These are phyloP conservation scores for Angophora floribunda DNA, from an alignment of 345 rosid genomes.

Conservation along the genomic window DNA sequence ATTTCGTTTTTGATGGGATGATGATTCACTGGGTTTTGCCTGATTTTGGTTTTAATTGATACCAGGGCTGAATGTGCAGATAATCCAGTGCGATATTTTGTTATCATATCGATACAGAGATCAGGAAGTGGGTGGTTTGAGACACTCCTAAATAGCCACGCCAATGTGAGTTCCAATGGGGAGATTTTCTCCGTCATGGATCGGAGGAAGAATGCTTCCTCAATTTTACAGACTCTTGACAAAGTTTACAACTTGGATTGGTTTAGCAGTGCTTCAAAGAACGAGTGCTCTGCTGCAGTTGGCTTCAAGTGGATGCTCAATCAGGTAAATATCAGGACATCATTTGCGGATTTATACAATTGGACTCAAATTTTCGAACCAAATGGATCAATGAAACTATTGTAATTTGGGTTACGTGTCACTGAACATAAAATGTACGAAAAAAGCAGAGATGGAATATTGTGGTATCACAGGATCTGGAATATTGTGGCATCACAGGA, in stretches of 20 bases:
- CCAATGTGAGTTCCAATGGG: conserved; percentile 87
- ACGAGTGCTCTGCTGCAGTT: conserved; percentile 90
- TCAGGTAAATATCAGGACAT: conserved; percentile 44
- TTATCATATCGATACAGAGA: conserved; percentile 89
- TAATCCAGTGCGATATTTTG: conserved; percentile 78
- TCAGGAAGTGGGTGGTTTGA: conserved; percentile 99
- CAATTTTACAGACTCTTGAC: conserved; percentile 57
- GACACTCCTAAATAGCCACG: conserved; percentile 86
- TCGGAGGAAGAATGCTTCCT: conserved; percentile 57
- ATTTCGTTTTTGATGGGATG: neutral
- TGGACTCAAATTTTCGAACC: neutral
- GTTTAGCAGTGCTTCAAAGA: conserved; percentile 87
- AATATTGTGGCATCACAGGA: neutral
- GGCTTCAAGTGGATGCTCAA: conserved; percentile 99
- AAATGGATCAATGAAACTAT: neutral
- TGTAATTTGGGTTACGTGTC: neutral
- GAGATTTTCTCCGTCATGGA: conserved; percentile 73
- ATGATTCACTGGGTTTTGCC: neutral
- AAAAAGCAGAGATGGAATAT: neutral
- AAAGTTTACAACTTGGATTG: conserved; percentile 74
- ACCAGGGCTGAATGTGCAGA: conserved; percentile 65
- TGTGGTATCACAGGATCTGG: neutral
- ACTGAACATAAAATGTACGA: neutral
- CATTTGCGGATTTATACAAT: neutral
- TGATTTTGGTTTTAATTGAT: neutral